Evolutionary conservation across 2,329 filamentous ascomycete species (phyloP).

Genomic region (Aspergillus sclerotialis): DNA sequence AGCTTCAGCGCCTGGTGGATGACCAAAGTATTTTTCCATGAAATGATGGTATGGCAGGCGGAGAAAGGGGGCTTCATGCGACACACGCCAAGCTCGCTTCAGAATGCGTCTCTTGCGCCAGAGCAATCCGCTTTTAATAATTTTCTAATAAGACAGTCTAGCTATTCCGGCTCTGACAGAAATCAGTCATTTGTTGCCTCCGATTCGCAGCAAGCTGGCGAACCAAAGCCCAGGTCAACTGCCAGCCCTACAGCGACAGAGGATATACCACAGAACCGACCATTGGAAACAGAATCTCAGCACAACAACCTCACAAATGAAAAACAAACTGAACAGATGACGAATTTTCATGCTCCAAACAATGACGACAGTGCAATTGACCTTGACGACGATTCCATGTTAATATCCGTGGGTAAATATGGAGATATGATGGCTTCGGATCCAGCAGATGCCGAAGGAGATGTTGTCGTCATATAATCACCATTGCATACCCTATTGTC

Average conservation of each 20-base stretch:
- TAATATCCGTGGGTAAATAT: constrained; percentile 38
- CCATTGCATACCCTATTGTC: constrained; percentile 7
- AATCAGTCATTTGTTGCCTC: constrained; percentile 12
- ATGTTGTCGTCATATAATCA: constrained; percentile 39
- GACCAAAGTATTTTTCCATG: constrained; percentile 90
- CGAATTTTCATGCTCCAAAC: constrained; percentile 25
- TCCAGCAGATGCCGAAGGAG: constrained; percentile 38
- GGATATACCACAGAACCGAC: constrained; percentile 10
- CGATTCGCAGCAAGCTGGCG: constrained; percentile 8
- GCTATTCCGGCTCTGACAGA: constrained; percentile 7
- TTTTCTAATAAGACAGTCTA: constrained; percentile 16
- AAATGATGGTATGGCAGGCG: constrained; percentile 85
- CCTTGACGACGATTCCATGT: constrained; percentile 45
- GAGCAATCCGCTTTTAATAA: constrained; percentile 16
- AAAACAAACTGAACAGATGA: constrained; percentile 39
- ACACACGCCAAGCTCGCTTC: constrained; percentile 34
- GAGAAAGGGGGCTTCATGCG: constrained; percentile 84
- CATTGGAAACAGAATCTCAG: constrained; percentile 14
- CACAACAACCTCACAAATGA: constrained; percentile 22
- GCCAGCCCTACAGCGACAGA: constrained; percentile 11
- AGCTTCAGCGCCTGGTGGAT: constrained; percentile 53
- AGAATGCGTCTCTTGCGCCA: constrained; percentile 16
- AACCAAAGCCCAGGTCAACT: constrained; percentile 14
- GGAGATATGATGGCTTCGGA: constrained; percentile 40
- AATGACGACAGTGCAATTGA: constrained; percentile 71